Base-by-base conservation (phyloP, 164 flowering plant species). In the Tetrastigma voinierianum region DNA sequence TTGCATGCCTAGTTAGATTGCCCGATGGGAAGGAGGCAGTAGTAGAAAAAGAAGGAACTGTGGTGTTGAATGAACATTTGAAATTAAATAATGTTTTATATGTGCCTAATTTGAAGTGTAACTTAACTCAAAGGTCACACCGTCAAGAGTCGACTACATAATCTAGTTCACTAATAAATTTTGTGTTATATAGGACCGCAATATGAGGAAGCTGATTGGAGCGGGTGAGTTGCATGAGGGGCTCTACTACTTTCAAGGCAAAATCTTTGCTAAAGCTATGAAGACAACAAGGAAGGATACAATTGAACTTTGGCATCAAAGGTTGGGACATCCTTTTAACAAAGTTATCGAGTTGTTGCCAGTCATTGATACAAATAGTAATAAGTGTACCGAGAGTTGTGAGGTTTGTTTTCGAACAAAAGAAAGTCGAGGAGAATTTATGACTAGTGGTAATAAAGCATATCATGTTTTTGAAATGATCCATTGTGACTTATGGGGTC, bases 171-270 rank as follows among this genome's bases (percentile, higher is more conserved):
- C 61, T 60, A 17, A 65, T 10, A 52, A 52, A 11, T 46, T 53
- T 15, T 71, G 74, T 66, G 54, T 54, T 51, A 53, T 65, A 9
- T 62, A 66, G 70, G 62, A 71, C 66, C 54, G 48, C 46, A 61
- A 14, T 40, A n/a, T 19, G 68, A 70, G 67, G 68, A 70, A 14
- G 21, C 49, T 57, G 68, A 70, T 69, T 58, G 69, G 69, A 48
- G 69, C 54, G 58, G 74, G 74, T 58, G 67, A 56, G 43, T 44
- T 10, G 12, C 18, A 40, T 2, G 17, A 59, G 3, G 59, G 49
- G 59, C 18, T 47, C 5, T 2, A 15, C 9, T 24, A 45, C 10
- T 17, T 40, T 9, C 43, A 10, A 9, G 11, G 51, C 7, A 4
- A 10, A 16, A 1, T 8, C 3, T 16, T 0, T 4, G 51, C 8